Percentiles rank a stretch among this genome's conserved stretches.
These are phyloP conservation scores for Dioscorea alata DNA, from an alignment of 106 monocot genomes.

Conservation along the genomic window DNA sequence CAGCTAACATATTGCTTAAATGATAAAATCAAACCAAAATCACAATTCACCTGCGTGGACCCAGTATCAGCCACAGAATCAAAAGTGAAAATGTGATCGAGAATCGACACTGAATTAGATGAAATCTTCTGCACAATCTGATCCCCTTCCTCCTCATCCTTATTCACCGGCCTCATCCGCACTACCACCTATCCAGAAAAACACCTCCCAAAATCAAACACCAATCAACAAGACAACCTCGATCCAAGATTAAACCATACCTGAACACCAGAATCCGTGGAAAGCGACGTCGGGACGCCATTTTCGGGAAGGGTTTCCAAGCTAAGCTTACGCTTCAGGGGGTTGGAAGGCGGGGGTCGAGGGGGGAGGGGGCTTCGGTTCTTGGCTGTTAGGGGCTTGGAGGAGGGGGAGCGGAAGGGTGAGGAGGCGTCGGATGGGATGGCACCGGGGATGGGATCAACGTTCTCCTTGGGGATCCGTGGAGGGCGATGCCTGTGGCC, in stretches of 20 bases:
- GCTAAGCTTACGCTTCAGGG: conserved; percentile 63
- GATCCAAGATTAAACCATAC: conserved; percentile 9
- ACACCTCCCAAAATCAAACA: not conserved
- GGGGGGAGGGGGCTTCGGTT: conserved; percentile 77
- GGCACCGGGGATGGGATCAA: conserved; percentile 42
- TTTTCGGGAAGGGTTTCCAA: conserved; percentile 35
- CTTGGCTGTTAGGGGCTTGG: conserved; percentile 28
- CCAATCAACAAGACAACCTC: not conserved
- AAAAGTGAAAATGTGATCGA: conserved; percentile 83
- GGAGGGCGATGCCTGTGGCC: conserved; percentile 38
- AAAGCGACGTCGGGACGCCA: not conserved
- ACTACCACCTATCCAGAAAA: conserved; percentile 56
- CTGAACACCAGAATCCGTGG: conserved; percentile 80
- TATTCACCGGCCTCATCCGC: conserved; percentile 62
- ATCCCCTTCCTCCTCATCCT: conserved; percentile 58
- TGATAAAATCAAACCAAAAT: not conserved
- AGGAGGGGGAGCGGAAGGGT: conserved; percentile 28
- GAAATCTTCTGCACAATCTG: conserved; percentile 67
- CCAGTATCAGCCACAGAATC: conserved; percentile 73
- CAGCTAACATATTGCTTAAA: too few species aligned
- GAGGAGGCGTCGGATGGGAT: conserved; percentile 17
- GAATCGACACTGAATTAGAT: conserved; percentile 46
- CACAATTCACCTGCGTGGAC: conserved; percentile 60
- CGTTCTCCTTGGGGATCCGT: conserved; percentile 74
- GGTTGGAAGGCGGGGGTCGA: conserved; percentile 40